Conservation (phyloP, 305 asterid genomes). For the Plantago coronopus region DNA sequence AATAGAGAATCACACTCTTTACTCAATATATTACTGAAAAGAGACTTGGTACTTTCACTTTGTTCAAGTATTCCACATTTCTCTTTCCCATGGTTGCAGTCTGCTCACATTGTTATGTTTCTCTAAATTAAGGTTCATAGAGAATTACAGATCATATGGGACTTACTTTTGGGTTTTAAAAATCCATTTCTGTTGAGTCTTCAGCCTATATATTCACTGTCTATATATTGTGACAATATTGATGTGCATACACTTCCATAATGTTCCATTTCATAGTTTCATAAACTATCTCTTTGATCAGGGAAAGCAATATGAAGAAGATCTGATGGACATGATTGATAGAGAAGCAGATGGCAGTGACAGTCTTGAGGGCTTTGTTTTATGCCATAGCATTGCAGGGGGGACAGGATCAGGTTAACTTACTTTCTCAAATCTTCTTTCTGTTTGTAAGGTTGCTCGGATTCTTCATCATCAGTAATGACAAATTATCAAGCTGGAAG, state of each 20-base stretch:
- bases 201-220: neutral
- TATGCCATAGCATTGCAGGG: constrained; percentile 98
- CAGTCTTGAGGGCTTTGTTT: constrained; percentile 98
- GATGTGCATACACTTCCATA: neutral
- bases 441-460: constrained; percentile 1
- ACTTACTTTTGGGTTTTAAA: neutral
- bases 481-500: constrained; percentile 7
- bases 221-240: constrained; percentile 3
- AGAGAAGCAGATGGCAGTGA: constrained; percentile 99
- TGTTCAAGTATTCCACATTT: neutral
- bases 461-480: constrained; percentile 10
- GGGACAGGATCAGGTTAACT: constrained; percentile 96
- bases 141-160: neutral
- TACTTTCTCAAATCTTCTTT: constrained; percentile 11
- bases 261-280: constrained; percentile 10
- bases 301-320: constrained; percentile 98
- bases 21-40: neutral
- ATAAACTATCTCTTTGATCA: constrained; percentile 30
- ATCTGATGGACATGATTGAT: constrained; percentile 98
- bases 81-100: neutral
- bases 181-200: neutral
- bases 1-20: neutral
- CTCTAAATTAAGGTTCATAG: neutral
- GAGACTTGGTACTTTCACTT: constrained; percentile 2
- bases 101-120: neutral